Evolutionary conservation across 1,284 basidiomycete genomes (phyloP).

Genomic region (Malassezia cuniculi): DNA sequence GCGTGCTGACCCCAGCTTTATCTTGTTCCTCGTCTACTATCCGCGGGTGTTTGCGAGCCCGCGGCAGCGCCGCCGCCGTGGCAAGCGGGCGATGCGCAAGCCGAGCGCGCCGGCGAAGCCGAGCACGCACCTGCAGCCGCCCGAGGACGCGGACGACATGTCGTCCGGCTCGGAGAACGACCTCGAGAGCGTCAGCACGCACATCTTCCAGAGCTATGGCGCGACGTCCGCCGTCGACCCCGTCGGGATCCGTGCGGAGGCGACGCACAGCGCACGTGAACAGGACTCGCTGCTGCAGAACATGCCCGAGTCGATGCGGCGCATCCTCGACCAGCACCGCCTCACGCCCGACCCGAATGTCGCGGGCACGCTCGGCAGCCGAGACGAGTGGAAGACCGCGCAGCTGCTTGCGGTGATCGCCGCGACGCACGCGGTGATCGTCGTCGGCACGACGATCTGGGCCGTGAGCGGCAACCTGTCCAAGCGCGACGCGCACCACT

Average conservation of each 20-base stretch:
- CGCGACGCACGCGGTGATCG: constrained; percentile 49
- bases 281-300: not conserved
- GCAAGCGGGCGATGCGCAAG: constrained; percentile 54
- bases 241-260: not conserved
- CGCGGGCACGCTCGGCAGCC: constrained; percentile 3
- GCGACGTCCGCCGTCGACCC: constrained; percentile 1
- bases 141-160: constrained; percentile 13
- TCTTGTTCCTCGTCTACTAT: constrained; percentile 85
- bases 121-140: not conserved
- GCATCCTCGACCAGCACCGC: constrained; percentile 10
- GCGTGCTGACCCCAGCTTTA: constrained; percentile 52
- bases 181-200: constrained; percentile 37
- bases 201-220: constrained; percentile 38
- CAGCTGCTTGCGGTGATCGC: constrained; percentile 62
- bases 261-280: constrained; percentile 3
- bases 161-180: constrained; percentile 35
- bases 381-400: constrained; percentile 63
- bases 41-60: constrained; percentile 51
- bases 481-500: constrained; percentile 39
- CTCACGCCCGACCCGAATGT: constrained; percentile 8
- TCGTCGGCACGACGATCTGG: not conserved
- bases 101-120: constrained; percentile 12
- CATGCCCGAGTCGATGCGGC: constrained; percentile 10
- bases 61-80: not conserved
- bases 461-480: not conserved